Evolutionary conservation across 1,139 yeast genomes (phyloP), one percentile per base, ranked within the genome.

Genomic region (Kodamaea sp.): DNA sequence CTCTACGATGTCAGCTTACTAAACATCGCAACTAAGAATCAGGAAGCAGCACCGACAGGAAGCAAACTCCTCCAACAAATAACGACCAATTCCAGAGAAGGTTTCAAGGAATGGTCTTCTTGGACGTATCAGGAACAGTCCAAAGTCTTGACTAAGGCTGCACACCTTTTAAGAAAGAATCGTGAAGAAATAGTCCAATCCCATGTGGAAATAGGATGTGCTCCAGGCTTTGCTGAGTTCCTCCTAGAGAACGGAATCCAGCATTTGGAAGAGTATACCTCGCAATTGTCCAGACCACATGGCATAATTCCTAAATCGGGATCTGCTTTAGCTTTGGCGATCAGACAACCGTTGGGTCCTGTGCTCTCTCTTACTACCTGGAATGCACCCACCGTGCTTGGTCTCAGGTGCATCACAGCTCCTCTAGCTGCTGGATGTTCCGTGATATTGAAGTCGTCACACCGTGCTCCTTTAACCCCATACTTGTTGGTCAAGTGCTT

Each of bases 351-450:
- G 1, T 38, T 68, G 14, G 77, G 78, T 1, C 70, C 75, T 1
- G 71, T 72, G 0, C 47, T 70, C 25, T 56, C 75, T 8, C 63
- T 71, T 2, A 54, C 75, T 4, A 70, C 77, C 1, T 71, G 76
- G 77, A 72, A 71, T 51, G 76, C 75, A 1, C 76, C 78, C 1
- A 63, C 63, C 1, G 53, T 73, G 20, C 55, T 73, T 28, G 53
- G 61, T 6, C 55, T 59, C 10, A 51, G 76, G 37, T 54, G 73
- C 2, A 56, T 71, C 3, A 44, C 57, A 14, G 70, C 72, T 4
- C 77, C 77, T 2, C 51, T 72, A 32, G 67, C 70, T 20, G 76
- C 77, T n/a, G 77, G 77, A 2, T 70, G 76, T 43, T 68, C 76
- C 0, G 76, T 72, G n/a, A 48, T 71, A 11, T 41, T 61, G 26